Percentiles rank a stretch among this genome's conserved stretches.
phyloP scores from a whole-genome alignment of 257 asterid genomes.

The Nicotiana benthamiana region DNA sequence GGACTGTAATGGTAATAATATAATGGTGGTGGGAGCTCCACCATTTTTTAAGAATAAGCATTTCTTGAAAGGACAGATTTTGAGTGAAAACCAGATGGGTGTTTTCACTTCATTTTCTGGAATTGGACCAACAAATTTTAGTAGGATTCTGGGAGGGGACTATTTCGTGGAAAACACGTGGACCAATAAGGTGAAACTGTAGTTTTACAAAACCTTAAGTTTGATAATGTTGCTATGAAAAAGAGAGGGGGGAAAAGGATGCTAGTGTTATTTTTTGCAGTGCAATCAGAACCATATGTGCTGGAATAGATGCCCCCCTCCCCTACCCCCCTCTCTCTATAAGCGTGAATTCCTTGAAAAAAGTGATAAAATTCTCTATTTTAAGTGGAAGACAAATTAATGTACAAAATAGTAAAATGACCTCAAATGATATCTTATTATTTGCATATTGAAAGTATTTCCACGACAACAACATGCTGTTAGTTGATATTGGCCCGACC shows the following conservation, averaged over 20 bases:
- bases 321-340: too few relatives aligned
- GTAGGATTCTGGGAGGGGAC: neutral
- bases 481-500: neutral
- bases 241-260: too few relatives aligned
- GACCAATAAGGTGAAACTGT: neutral
- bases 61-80: neutral
- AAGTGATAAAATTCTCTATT: neutral
- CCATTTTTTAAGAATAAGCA: slow-evolving; percentile 1
- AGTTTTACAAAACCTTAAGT: neutral
- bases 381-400: neutral
- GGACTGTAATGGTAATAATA: neutral
- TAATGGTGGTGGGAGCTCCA: slow-evolving; percentile 4
- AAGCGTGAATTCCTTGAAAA: too few relatives aligned
- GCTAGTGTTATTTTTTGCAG: neutral
- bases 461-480: neutral
- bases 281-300: neutral
- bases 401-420: neutral
- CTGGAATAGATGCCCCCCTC: neutral
- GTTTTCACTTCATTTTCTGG: neutral
- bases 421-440: neutral
- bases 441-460: neutral
- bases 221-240: too few relatives aligned
- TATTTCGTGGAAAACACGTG: slow-evolving; percentile 1
- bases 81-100: neutral
- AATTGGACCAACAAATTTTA: slow-evolving; percentile 2